phyloP scores from a whole-genome alignment of 805 yeast species.

The Cyberlindnera subsufficiens region DNA sequence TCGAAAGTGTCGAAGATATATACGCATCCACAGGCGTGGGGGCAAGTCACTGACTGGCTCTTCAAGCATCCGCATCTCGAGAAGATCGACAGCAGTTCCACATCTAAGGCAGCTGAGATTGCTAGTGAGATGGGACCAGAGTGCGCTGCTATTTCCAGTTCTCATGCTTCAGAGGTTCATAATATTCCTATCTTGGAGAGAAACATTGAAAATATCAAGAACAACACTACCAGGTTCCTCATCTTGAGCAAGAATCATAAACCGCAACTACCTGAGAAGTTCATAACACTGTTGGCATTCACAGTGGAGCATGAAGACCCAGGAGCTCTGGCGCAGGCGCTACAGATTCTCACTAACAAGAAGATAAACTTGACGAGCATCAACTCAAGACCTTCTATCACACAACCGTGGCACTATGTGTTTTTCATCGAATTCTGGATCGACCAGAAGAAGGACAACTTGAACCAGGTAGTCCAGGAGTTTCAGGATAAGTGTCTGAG shows the following conservation, averaged over 20 bases:
- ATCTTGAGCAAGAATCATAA: conserved; percentile 41
- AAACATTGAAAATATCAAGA: conserved; percentile 64
- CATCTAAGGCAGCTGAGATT: conserved; percentile 77
- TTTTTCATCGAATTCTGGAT: conserved; percentile 73
- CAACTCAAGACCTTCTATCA: conserved; percentile 68
- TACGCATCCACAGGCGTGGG: conserved; percentile 99
- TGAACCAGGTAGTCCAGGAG: conserved; percentile 33
- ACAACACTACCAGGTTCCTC: conserved; percentile 84
- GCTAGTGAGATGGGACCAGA: conserved; percentile 38
- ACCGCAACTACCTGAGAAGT: conserved; percentile 5
- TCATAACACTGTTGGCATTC: conserved; percentile 56
- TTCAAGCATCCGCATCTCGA: conserved; percentile 30
- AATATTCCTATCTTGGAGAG: conserved; percentile 46
- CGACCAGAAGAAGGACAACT: conserved; percentile 25
- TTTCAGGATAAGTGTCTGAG: conserved; percentile 40
- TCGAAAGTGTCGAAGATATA: conserved; percentile 50
- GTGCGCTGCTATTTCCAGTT: conserved; percentile 69
- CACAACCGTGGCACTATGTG: conserved; percentile 71
- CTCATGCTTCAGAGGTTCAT: conserved; percentile 57
- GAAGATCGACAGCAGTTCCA: conserved; percentile 65
- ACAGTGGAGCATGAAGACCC: conserved; percentile 59
- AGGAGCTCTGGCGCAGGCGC: conserved; percentile 67
- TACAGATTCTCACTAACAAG: conserved; percentile 49
- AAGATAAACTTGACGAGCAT: conserved; percentile 65
- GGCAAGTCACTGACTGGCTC: conserved; percentile 69